These are phyloP conservation scores for Hansfordia pulvinata DNA, from an alignment of 2,329 filamentous ascomycete species.

Conservation along the genomic window DNA sequence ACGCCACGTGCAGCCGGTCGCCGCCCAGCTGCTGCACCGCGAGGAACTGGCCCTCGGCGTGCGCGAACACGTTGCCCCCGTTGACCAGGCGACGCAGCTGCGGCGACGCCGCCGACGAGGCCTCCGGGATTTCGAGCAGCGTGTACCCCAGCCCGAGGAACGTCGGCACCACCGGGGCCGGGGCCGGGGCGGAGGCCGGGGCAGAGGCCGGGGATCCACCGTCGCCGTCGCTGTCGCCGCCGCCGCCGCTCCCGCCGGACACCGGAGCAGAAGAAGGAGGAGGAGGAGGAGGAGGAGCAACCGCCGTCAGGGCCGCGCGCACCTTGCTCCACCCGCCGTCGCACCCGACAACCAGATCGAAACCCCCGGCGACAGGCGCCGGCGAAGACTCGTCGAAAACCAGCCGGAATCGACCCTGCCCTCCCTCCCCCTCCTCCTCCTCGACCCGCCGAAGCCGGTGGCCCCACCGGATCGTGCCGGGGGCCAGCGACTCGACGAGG, in stretches of 20 bases:
- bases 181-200: too few species aligned
- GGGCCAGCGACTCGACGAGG: constrained; percentile 28
- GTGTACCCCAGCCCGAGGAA: constrained; percentile 31
- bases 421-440: constrained; percentile 13
- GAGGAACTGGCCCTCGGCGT: constrained; percentile 25
- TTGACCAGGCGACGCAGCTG: constrained; percentile 30
- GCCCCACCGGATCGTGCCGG: constrained; percentile 30
- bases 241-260: too few species aligned
- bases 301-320: constrained; percentile 17
- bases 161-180: constrained; percentile 24
- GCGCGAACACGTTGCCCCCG: constrained; percentile 29
- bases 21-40: constrained; percentile 32
- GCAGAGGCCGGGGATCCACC: too few species aligned
- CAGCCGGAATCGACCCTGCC: constrained; percentile 13
- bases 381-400: background rate
- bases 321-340: constrained; percentile 24
- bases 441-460: constrained; percentile 25
- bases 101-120: constrained; percentile 24
- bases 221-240: too few species aligned
- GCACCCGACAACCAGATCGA: constrained; percentile 22
- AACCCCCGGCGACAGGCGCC: constrained; percentile 7
- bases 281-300: constrained; percentile 25
- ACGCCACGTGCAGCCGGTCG: constrained; percentile 27
- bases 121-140: constrained; percentile 25
- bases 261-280: too few species aligned